A percentile compares a stretch with the other conserved stretches of the same genome.
These are phyloP conservation scores for Hortiboletus campestris DNA, from an alignment of 768 basidiomycete species.

Conservation along the genomic window DNA sequence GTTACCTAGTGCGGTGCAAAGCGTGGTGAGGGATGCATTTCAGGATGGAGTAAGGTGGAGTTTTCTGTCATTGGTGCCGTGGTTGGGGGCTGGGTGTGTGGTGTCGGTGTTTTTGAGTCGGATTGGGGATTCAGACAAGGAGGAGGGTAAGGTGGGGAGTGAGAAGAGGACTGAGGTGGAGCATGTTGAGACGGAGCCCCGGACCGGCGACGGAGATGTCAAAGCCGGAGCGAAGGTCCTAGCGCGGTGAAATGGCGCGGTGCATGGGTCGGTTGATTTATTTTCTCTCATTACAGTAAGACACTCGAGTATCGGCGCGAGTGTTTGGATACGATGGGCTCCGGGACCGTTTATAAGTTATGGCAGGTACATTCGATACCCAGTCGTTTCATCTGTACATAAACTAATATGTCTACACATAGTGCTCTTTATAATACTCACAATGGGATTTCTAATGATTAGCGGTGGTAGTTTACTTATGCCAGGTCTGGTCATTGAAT, in stretches of 20 bases:
- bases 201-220: background rate
- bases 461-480: too few species aligned
- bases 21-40: conserved; percentile 41
- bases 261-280: too few species aligned
- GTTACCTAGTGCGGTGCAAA: conserved; percentile 37
- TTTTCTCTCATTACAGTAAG: background rate
- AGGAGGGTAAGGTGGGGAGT: background rate
- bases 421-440: too few species aligned
- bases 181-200: background rate
- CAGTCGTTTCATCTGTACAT: too few species aligned
- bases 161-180: background rate
- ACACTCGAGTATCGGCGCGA: too few species aligned
- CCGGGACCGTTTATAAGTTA: too few species aligned
- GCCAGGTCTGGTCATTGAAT: background rate
- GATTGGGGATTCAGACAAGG: conserved; percentile 31
- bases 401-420: too few species aligned
- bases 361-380: too few species aligned
- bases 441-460: too few species aligned
- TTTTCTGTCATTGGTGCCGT: conserved; percentile 50
- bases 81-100: conserved; percentile 38
- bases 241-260: background rate
- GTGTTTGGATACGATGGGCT: background rate
- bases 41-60: conserved; percentile 39
- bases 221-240: background rate
- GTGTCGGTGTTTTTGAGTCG: conserved; percentile 38